These are phyloP conservation scores for Pseudonitzschia pungens DNA, from an alignment of 108 stramenopile species.

Conservation along the genomic window DNA sequence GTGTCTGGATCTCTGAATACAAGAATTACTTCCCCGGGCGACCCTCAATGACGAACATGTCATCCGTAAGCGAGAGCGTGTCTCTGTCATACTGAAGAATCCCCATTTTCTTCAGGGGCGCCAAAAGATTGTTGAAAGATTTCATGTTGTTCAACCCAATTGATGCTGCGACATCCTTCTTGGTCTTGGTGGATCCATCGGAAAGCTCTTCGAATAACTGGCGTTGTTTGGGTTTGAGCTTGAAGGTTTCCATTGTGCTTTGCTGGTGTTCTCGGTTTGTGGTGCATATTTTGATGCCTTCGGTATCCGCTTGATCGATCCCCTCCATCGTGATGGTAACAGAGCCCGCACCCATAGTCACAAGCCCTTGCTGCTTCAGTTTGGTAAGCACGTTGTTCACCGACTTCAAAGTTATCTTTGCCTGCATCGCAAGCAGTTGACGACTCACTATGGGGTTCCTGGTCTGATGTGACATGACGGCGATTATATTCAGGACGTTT, in stretches of 20 bases:
- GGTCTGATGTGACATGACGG: not conserved
- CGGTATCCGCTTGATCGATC: not conserved
- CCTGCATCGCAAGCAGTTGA: not conserved
- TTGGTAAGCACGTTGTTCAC: constrained; percentile 5
- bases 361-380: not conserved
- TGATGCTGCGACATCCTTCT: not conserved
- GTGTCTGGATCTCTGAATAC: not conserved
- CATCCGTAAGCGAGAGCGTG: not conserved
- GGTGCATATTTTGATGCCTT: not conserved
- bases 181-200: not conserved
- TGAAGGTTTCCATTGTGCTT: not conserved
- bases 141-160: not conserved
- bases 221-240: constrained; percentile 4
- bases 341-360: not conserved
- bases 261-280: not conserved
- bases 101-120: constrained; percentile 1
- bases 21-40: not conserved
- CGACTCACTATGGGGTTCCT: not conserved
- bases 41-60: not conserved
- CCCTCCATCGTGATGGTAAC: not conserved
- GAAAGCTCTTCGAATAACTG: constrained; percentile 18
- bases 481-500: not conserved
- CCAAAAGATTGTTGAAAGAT: not conserved
- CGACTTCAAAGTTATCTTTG: not conserved
- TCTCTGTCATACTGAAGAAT: constrained; percentile 2